These are phyloP conservation scores for Ophiostoma montium DNA, from an alignment of 2,329 filamentous ascomycete genomes.

Conservation along the genomic window DNA sequence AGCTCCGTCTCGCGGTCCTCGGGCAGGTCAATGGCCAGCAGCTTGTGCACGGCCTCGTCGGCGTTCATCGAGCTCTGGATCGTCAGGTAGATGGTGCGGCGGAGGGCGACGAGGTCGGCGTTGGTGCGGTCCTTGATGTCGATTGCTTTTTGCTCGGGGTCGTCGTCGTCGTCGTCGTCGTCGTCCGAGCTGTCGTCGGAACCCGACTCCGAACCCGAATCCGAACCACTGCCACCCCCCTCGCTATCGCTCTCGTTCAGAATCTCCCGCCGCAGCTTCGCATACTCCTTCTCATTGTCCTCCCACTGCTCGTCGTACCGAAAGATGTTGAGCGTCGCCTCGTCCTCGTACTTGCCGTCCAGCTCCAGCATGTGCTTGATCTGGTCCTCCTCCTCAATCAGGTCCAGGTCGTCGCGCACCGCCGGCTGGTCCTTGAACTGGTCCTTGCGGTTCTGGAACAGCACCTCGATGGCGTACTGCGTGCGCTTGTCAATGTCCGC, in stretches of 20 bases:
- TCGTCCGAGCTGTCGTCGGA: slow-evolving; percentile 37
- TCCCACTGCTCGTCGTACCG: slow-evolving; percentile 86
- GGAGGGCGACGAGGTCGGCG: slow-evolving; percentile 83
- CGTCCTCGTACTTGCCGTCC: slow-evolving; percentile 69
- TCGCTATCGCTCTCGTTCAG: slow-evolving; percentile 77
- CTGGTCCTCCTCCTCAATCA: slow-evolving; percentile 96
- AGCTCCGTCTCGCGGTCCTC: slow-evolving; percentile 77
- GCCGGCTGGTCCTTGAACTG: slow-evolving; percentile 91
- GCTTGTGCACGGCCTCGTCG: slow-evolving; percentile 92
- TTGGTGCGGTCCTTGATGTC: slow-evolving; percentile 98
- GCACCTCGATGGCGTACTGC: slow-evolving; percentile 98
- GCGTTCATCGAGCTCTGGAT: slow-evolving; percentile 95
- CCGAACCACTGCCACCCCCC: slow-evolving; percentile 28
- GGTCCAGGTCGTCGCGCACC: slow-evolving; percentile 79
- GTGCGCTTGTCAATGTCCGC: slow-evolving; percentile 93
- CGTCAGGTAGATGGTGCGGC: slow-evolving; percentile 89
- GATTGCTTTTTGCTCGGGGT: slow-evolving; percentile 65
- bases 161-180: slow-evolving; percentile 52
- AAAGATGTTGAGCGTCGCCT: slow-evolving; percentile 89
- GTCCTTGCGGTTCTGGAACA: slow-evolving; percentile 94
- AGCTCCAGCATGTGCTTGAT: slow-evolving; percentile 79
- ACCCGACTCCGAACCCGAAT: slow-evolving; percentile 27
- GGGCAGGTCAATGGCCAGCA: slow-evolving; percentile 87
- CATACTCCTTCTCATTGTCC: slow-evolving; percentile 80
- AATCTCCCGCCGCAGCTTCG: slow-evolving; percentile 82